Evolutionary conservation across 2,329 filamentous ascomycete genomes (phyloP).

Genomic region (Colletotrichum destructivum): DNA sequence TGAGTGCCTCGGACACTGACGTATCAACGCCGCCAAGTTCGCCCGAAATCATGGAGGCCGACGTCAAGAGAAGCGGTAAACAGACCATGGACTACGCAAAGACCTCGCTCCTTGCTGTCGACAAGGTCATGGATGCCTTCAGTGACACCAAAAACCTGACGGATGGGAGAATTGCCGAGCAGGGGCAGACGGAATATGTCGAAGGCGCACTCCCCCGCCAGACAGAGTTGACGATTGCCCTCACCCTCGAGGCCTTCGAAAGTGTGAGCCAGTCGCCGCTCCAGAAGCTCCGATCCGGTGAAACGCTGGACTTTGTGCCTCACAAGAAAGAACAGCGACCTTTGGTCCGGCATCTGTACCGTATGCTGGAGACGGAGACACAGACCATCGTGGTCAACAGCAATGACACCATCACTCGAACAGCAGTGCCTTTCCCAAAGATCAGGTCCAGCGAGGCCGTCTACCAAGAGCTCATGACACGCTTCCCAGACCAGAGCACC

Average conservation of each 20-base stretch:
- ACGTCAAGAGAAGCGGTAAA: not conserved
- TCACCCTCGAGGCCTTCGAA: conserved; percentile 1
- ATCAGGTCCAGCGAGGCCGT: conserved; percentile 42
- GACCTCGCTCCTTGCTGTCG: not conserved
- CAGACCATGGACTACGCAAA: not conserved
- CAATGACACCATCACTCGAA: not conserved
- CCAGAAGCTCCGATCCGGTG: not conserved
- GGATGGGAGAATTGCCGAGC: not conserved
- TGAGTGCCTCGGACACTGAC: not conserved
- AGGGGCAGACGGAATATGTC: conserved; percentile 1
- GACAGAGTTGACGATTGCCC: not conserved
- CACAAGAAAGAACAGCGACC: not conserved
- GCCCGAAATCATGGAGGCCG: not conserved
- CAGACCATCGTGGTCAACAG: conserved; percentile 2
- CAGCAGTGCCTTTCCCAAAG: not conserved
- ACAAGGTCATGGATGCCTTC: not conserved
- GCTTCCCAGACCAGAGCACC: not conserved
- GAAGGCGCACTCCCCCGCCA: not conserved
- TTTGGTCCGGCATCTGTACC: conserved; percentile 1
- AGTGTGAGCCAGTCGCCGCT: not conserved
- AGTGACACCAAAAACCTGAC: not conserved
- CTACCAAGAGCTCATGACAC: not conserved
- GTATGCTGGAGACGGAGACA: conserved; percentile 6
- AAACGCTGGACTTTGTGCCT: not conserved
- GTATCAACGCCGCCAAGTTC: not conserved